These are phyloP conservation scores for Neurospora africana DNA, from an alignment of 495 filamentous ascomycete species.

Conservation along the genomic window DNA sequence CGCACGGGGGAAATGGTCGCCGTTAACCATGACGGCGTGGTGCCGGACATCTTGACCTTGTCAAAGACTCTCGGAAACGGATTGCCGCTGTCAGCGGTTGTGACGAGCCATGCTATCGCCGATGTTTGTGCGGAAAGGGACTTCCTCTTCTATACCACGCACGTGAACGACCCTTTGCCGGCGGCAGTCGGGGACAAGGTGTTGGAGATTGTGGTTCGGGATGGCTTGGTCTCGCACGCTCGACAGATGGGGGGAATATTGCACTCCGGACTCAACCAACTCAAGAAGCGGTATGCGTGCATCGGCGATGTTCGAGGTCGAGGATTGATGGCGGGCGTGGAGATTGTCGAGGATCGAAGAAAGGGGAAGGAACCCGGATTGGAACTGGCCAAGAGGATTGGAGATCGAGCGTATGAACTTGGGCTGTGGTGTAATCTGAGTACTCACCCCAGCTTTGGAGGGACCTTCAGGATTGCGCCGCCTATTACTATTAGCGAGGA, in stretches of 20 bases:
- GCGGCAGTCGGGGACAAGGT: conserved; percentile 47
- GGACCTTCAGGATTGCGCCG: conserved; percentile 47
- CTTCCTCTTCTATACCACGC: conserved; percentile 32
- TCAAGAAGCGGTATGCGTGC: conserved; percentile 39
- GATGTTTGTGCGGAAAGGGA: conserved; percentile 23
- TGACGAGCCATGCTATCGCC: conserved; percentile 39
- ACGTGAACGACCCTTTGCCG: conserved; percentile 45
- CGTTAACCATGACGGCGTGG: conserved; percentile 35
- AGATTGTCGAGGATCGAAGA: conserved; percentile 36
- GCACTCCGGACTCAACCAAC: conserved; percentile 27
- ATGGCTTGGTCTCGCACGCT: conserved; percentile 33
- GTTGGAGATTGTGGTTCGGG: conserved; percentile 43
- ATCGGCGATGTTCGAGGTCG: conserved; percentile 48
- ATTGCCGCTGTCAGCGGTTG: conserved; percentile 40
- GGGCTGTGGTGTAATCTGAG: conserved; percentile 46
- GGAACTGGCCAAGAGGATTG: conserved; percentile 38
- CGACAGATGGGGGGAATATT: conserved; percentile 30
- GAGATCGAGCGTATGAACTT: conserved; percentile 31
- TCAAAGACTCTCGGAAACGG: conserved; percentile 47
- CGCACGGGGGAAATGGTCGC: conserved; percentile 43
- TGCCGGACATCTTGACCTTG: conserved; percentile 43
- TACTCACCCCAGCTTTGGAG: conserved; percentile 40
- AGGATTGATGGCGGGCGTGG: conserved; percentile 42
- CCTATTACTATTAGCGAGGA: conserved; percentile 43
- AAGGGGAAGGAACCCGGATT: conserved; percentile 30